Conservation (phyloP, 148 eudicot species). For the Agrostemma githago region DNA sequence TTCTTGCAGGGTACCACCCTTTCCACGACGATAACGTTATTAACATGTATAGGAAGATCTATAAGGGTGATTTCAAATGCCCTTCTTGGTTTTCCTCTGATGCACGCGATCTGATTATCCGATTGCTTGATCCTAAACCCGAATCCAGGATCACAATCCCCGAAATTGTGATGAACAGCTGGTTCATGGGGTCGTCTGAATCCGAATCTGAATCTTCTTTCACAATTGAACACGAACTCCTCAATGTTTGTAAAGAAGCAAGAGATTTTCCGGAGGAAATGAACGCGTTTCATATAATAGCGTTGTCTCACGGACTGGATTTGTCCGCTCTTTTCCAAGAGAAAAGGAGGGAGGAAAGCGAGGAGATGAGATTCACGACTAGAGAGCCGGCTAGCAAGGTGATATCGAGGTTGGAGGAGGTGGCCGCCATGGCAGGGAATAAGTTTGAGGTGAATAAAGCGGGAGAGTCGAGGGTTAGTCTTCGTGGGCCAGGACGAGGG, state of each 20-base stretch:
- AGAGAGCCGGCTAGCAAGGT: slow-evolving; percentile 42
- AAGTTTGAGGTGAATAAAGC: slow-evolving; percentile 43
- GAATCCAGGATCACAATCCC: slow-evolving; percentile 38
- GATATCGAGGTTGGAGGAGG: slow-evolving; percentile 53
- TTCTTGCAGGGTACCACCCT: slow-evolving; percentile 68
- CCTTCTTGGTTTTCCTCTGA: slow-evolving; percentile 67
- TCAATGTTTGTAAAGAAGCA: background rate
- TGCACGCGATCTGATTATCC: slow-evolving; percentile 38
- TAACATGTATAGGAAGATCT: slow-evolving; percentile 52
- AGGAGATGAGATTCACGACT: slow-evolving; percentile 54
- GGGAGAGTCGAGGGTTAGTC: slow-evolving; percentile 43
- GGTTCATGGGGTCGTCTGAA: slow-evolving; percentile 35
- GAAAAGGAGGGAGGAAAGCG: slow-evolving; percentile 45
- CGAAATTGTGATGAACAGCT: slow-evolving; percentile 43
- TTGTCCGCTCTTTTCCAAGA: slow-evolving; percentile 53
- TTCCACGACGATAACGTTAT: slow-evolving; percentile 63
- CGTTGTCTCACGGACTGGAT: slow-evolving; percentile 64
- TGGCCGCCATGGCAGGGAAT: slow-evolving; percentile 38
- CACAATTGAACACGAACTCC: background rate
- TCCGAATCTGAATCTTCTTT: background rate
- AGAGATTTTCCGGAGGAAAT: slow-evolving; percentile 37
- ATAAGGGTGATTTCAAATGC: slow-evolving; percentile 64
- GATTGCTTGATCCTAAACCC: slow-evolving; percentile 69
- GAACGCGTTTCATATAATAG: slow-evolving; percentile 81
- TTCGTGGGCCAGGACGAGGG: slow-evolving; percentile 44